Conservation (phyloP, 768 basidiomycete genomes). For the Pleurotus djamor region DNA sequence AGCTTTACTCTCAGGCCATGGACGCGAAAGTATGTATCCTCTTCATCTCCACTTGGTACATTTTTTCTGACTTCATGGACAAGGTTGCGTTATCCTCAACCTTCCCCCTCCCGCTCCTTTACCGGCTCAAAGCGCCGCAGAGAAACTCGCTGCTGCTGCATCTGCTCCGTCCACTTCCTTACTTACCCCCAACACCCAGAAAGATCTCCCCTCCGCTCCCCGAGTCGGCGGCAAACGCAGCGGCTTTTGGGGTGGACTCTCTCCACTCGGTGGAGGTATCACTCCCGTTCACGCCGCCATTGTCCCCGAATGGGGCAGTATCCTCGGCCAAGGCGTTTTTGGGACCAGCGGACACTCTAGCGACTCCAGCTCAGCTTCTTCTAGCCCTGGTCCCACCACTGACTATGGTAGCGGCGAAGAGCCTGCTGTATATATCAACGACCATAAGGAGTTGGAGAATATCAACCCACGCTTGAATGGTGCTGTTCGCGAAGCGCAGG, state of each 20-base stretch:
- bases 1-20: slow-evolving; percentile 68
- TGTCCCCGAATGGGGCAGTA: slow-evolving; percentile 53
- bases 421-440: slow-evolving; percentile 8
- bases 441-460: slow-evolving; percentile 59
- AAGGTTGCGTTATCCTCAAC: slow-evolving; percentile 20
- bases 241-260: slow-evolving; percentile 80
- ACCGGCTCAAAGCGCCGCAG: slow-evolving; percentile 38
- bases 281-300: slow-evolving; percentile 86
- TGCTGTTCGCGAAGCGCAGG: slow-evolving; percentile 11
- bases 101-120: slow-evolving; percentile 51
- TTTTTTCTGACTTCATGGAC: too few relatives aligned
- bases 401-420: slow-evolving; percentile 21
- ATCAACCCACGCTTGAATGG: slow-evolving; percentile 73
- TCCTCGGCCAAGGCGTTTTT: slow-evolving; percentile 11
- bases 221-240: slow-evolving; percentile 38
- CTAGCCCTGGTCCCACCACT: slow-evolving; percentile 6
- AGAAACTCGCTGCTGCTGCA: slow-evolving; percentile 21
- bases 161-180: slow-evolving; percentile 17
- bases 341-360: slow-evolving; percentile 10
- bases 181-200: slow-evolving; percentile 70
- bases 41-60: neutral
- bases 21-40: slow-evolving; percentile 15
- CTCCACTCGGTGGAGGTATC: slow-evolving; percentile 53
- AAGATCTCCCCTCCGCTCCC: slow-evolving; percentile 70
- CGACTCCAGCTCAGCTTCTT: slow-evolving; percentile 20